Evolutionary conservation across 208 protist genomes (phyloP), one percentile per base, ranked within the genome.

Genomic region (Wallacemonas sp.): DNA sequence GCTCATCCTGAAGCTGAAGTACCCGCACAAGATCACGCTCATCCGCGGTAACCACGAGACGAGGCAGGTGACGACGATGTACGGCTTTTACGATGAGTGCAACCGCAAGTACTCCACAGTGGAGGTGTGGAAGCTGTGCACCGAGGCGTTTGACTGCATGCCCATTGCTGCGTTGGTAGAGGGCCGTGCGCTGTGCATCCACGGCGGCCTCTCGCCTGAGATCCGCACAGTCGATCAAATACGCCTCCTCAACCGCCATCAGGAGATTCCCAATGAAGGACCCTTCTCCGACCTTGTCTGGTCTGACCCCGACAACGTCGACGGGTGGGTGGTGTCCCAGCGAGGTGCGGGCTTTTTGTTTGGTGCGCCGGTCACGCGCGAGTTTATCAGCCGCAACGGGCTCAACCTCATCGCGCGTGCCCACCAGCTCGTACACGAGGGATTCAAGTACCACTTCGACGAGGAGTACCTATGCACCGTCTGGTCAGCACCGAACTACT

Each of bases 111-210:
- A 89, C 68, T 63, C 73, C 30, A 95, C 85, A 3, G 89, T 92
- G 1, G 97, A 98, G 46, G 94, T 99, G 13, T 99, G 99, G 99
- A 78, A 89, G 27, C 87, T 97, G 58, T 99, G 95, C 66, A 99
- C 97, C 10, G 98, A 99, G 45, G 88, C 99, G 34, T 99, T 99
- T 68, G 98, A 99, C 82, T 99, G 97, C 76, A 87, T 99, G 48
- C 91, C 93, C 5, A 89, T 99, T n/a, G 89, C 95, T 17, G 98
- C 98, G 1, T 57, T 99, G 0, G 88, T 99, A 37, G 98, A 99
- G 15, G 95, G 96, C 34, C 72, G 83, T 34, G 91, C 93, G 0
- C 93, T 99, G 27, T 98, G 96, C 74, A 96, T 99, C 22, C 99
- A 99, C 70, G 98, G 98, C 64, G 98, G 98, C 5, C 82, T 99